Evolutionary conservation across 2,329 filamentous ascomycete species (phyloP), one percentile per base, ranked within the genome.

Genomic region (Trichophyton simii): DNA sequence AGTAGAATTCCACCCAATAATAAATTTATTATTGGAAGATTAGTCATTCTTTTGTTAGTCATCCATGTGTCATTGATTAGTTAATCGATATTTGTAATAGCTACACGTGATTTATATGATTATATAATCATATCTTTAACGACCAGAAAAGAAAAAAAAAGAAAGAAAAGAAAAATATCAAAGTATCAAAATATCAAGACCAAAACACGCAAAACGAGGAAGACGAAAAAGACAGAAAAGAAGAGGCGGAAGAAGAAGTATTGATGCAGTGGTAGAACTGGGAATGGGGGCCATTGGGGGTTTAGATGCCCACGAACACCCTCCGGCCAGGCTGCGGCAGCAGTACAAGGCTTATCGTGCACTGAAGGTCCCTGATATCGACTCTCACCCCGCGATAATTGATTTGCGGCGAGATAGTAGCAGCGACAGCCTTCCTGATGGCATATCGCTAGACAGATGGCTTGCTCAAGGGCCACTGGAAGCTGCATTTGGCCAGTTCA

Each of bases 291-390:
- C 55, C 41, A 41, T 57, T 20, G n/a, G 60, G 25, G 66, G 66
- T 42, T 77, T 91, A 2, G 87, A 95, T 73, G 86, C 91, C 31
- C 84, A 92, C 71, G 84, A 90, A 72, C 85, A 86, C 67, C 89
- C 91, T 1, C 88, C 91, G 2, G 83, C 85, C 11, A 73, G 78
- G 58, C 78, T 96, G 66, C 84, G 86, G 64, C 76, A 81, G 54
- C 76, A 84, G 60, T 96, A 90, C 82, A 96, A 96, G 72, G 76
- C 76, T 48, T 89, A 87, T 67, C 84, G 87, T 25, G 86, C 82
- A 65, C 78, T 83, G 42, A 80, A 84, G 0, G 73, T 79, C 2
- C 68, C 74, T 6, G 77, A 78, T 1, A 72, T 88, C n/a, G 68
- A 78, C 5, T 66, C 75, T 8, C 80, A 84, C 65, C 74, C 80